These are phyloP conservation scores for Colletotrichum sp. DNA, from an alignment of 2,329 filamentous ascomycete species.

Conservation along the genomic window DNA sequence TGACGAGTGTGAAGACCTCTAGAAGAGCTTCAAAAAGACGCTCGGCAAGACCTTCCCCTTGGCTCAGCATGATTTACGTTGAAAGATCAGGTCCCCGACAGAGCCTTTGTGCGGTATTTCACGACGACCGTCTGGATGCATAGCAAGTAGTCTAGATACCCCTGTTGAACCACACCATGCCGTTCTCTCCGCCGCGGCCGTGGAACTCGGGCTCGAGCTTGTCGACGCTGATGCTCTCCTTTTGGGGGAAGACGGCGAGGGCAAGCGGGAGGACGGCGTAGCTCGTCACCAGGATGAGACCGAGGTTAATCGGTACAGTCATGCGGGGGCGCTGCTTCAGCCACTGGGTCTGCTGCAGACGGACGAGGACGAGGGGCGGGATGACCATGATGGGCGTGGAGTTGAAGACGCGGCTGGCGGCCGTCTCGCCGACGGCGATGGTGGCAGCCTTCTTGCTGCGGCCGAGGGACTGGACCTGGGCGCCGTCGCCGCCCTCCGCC, in stretches of 20 bases:
- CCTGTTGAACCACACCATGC: slow-evolving; percentile 94
- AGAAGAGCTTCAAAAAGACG: not conserved
- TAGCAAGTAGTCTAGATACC: slow-evolving; percentile 67
- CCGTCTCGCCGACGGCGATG: slow-evolving; percentile 91
- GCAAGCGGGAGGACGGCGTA: slow-evolving; percentile 89
- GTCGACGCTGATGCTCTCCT: slow-evolving; percentile 79
- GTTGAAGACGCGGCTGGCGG: slow-evolving; percentile 89
- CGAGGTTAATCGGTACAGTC: slow-evolving; percentile 84
- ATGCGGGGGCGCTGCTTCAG: slow-evolving; percentile 77
- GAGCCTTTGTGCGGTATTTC: not conserved
- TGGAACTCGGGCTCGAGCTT: slow-evolving; percentile 87
- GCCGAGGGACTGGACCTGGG: slow-evolving; percentile 72
- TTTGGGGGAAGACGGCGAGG: slow-evolving; percentile 89
- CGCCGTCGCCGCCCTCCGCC: slow-evolving; percentile 60
- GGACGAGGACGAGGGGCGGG: slow-evolving; percentile 84
- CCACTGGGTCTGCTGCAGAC: slow-evolving; percentile 85
- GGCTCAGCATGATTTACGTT: not conserved
- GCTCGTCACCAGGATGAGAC: slow-evolving; percentile 84
- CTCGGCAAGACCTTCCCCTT: not conserved
- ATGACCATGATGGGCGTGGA: slow-evolving; percentile 97
- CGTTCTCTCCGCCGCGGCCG: slow-evolving; percentile 77
- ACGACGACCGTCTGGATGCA: not conserved
- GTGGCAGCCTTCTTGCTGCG: slow-evolving; percentile 88
- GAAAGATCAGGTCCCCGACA: not conserved
- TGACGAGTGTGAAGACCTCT: not conserved